Evolutionary conservation across 176 grass and related monocot species (phyloP).

Genomic region (Metroxylon sagu): DNA sequence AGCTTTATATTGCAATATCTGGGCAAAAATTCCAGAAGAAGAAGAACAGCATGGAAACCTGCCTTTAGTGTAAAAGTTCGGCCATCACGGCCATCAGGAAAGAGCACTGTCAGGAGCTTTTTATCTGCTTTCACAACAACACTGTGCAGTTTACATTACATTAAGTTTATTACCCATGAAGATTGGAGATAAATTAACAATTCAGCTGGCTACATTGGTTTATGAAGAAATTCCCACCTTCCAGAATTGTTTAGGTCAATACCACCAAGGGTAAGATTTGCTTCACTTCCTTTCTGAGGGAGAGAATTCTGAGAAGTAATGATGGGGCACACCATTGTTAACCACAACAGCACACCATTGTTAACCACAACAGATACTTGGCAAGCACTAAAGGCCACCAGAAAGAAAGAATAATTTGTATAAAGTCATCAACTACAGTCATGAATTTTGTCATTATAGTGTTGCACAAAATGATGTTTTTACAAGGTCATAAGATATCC

Average conservation of each 20-base stretch:
- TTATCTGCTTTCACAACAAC: slow-evolving; percentile 92
- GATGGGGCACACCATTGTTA: too few relatives aligned
- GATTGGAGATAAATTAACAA: slow-evolving; percentile 5
- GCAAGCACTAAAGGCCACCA: too few relatives aligned
- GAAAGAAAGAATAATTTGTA: too few relatives aligned
- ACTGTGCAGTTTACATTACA: slow-evolving; percentile 33
- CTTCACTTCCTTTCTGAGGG: slow-evolving; percentile 62
- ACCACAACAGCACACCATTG: too few relatives aligned
- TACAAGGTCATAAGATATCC: too few relatives aligned
- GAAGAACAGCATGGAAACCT: slow-evolving; percentile 3
- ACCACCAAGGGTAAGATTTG: slow-evolving; percentile 73
- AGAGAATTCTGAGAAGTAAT: slow-evolving; percentile 46
- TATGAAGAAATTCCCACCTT: slow-evolving; percentile 48
- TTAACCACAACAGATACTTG: too few relatives aligned
- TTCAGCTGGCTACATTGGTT: neutral
- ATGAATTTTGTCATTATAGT: too few relatives aligned
- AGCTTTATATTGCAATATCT: too few relatives aligned
- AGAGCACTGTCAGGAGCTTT: slow-evolving; percentile 79
- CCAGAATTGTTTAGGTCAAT: slow-evolving; percentile 92
- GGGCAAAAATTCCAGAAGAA: slow-evolving; percentile 8
- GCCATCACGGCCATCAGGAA: slow-evolving; percentile 82
- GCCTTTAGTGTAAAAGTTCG: slow-evolving; percentile 91
- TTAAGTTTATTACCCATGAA: slow-evolving; percentile 25
- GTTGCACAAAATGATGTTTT: too few relatives aligned
- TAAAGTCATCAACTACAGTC: too few relatives aligned